These are phyloP conservation scores for Zanthoxylum bungeanum DNA, from an alignment of 345 rosid species.

Conservation along the genomic window DNA sequence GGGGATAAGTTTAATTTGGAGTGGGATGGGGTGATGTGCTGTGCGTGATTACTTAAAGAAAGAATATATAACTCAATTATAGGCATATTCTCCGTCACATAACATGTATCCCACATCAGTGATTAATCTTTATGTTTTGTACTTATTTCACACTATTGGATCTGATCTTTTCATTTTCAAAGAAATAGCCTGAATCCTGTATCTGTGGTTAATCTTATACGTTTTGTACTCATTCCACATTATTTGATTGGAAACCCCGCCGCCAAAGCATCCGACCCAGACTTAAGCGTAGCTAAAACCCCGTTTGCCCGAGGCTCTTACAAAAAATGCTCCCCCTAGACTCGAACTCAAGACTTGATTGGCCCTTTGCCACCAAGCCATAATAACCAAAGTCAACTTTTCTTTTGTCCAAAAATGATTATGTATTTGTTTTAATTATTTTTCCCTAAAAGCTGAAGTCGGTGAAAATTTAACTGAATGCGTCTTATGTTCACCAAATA, in stretches of 20 bases:
- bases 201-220: not conserved
- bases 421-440: not conserved
- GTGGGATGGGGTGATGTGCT: no score
- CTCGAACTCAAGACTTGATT: not conserved
- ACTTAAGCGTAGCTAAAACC: no score
- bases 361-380: not conserved
- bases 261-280: no score
- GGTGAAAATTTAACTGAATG: not conserved
- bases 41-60: no score
- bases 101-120: not conserved
- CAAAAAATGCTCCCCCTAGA: not conserved
- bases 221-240: not conserved
- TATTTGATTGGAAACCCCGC: no score
- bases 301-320: no score
- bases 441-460: not conserved
- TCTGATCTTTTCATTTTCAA: no score
- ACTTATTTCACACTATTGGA: no score
- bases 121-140: no score
- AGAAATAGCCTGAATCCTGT: no score
- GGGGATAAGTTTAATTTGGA: no score
- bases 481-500: conserved; percentile 8
- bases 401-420: not conserved
- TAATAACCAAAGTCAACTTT: not conserved
- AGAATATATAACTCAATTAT: not conserved
- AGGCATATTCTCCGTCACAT: not conserved